Conservation (phyloP, 495 filamentous ascomycete species). For the Penicillium alfredii region DNA sequence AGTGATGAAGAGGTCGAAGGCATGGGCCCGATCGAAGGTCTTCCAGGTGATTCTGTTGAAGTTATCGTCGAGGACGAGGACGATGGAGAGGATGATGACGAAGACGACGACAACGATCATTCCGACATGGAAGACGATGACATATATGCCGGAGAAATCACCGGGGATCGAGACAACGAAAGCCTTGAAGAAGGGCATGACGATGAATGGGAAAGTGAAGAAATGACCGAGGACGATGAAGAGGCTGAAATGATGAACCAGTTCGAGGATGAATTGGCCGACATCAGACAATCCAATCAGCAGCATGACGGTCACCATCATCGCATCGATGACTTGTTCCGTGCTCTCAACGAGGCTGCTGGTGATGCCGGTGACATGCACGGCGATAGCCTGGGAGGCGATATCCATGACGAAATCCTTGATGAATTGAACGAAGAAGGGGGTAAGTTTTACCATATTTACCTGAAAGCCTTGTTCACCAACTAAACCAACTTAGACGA, state of each 20-base stretch:
- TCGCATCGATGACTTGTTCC: conserved; percentile 38
- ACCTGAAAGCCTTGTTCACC: conserved; percentile 2
- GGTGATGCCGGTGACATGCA: conserved; percentile 35
- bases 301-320: conserved; percentile 55
- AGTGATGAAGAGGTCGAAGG: conserved; percentile 87
- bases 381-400: conserved; percentile 31
- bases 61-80: conserved; percentile 76
- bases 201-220: conserved; percentile 57
- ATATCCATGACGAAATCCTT: conserved; percentile 47
- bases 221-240: conserved; percentile 49
- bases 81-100: conserved; percentile 54
- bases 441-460: conserved; percentile 44
- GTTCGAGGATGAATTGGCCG: conserved; percentile 47
- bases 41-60: conserved; percentile 76
- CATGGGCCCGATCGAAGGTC: conserved; percentile 80
- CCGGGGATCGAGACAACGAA: conserved; percentile 60
- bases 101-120: conserved; percentile 61
- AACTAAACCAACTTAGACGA: conserved; percentile 21
- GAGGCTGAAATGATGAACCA: conserved; percentile 49
- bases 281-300: conserved; percentile 60
- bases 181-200: conserved; percentile 52
- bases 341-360: conserved; percentile 37
- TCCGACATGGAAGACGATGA: conserved; percentile 50
- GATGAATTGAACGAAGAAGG: conserved; percentile 66
- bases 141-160: conserved; percentile 50